Conservation (phyloP, 176 grass and related monocot species). For the Saccharum officinarum region DNA sequence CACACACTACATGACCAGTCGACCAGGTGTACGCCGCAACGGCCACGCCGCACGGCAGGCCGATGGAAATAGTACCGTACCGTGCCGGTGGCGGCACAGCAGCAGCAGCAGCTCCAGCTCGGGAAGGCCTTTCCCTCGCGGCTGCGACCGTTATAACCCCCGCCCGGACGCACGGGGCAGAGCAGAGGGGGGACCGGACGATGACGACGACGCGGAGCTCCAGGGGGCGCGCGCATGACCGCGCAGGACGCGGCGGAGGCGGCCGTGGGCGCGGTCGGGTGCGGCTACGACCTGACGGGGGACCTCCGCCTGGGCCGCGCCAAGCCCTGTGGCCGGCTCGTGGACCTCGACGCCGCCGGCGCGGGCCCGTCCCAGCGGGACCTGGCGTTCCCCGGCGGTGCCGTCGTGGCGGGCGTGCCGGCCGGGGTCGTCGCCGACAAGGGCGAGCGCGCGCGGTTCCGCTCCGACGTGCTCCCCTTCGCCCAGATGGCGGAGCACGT, state of each 20-base stretch:
- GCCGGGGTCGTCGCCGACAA: slow-evolving; percentile 65
- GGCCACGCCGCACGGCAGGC: background rate
- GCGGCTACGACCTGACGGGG: slow-evolving; percentile 60
- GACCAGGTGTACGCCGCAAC: background rate
- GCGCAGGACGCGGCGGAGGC: slow-evolving; percentile 65
- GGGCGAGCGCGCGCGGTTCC: slow-evolving; percentile 70
- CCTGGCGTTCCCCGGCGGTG: slow-evolving; percentile 56
- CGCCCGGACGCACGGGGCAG: background rate
- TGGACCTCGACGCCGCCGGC: slow-evolving; percentile 37
- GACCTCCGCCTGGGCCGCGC: slow-evolving; percentile 51
- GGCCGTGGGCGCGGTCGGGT: slow-evolving; percentile 73
- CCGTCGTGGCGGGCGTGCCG: slow-evolving; percentile 51
- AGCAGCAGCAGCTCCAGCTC: background rate
- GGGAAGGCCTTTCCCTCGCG: background rate
- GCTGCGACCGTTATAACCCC: background rate
- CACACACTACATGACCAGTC: background rate
- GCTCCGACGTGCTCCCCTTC: slow-evolving; percentile 79
- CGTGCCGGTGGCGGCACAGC: slow-evolving; percentile 5
- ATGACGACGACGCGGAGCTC: background rate
- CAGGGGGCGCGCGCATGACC: slow-evolving; percentile 10
- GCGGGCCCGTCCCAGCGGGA: background rate
- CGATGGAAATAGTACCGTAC: background rate
- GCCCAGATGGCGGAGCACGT: slow-evolving; percentile 81
- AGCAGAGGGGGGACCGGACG: background rate
- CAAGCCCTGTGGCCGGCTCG: slow-evolving; percentile 44